Evolutionary conservation across 495 filamentous ascomycete genomes (phyloP).

Genomic region (Penicillium flavigenum): DNA sequence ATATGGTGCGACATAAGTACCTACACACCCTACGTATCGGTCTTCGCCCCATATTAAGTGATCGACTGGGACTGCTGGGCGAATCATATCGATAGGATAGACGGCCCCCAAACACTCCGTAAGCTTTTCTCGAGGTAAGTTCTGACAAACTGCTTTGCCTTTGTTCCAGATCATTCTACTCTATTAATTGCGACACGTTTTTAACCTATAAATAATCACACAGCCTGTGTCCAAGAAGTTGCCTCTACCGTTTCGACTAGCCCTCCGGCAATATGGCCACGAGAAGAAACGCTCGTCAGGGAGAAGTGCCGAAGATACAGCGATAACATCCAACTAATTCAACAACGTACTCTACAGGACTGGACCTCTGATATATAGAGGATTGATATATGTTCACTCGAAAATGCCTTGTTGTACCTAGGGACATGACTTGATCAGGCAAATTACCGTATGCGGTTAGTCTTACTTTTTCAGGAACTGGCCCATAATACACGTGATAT

Average conservation of each 20-base stretch:
- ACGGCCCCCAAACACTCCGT: neutral
- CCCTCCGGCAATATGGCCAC: neutral
- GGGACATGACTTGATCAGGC: neutral
- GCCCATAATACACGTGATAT: conserved; percentile 5
- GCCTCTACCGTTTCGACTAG: neutral
- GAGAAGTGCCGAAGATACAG: neutral
- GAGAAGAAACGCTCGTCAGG: neutral
- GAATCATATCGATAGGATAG: neutral
- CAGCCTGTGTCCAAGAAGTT: neutral
- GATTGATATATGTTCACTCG: neutral
- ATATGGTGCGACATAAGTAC: neutral
- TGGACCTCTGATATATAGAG: neutral
- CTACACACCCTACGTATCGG: neutral
- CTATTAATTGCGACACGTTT: neutral
- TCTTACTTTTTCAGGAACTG: neutral
- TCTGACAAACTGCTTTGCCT: neutral
- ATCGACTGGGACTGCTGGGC: neutral
- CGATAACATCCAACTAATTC: neutral
- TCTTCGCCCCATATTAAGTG: neutral
- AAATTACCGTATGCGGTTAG: neutral
- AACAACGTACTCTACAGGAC: neutral
- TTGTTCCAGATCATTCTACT: neutral
- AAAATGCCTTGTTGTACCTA: neutral
- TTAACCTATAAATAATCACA: neutral
- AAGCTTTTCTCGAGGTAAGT: neutral